These are phyloP conservation scores for Dryas octopetala DNA, from an alignment of 306 rosid species.

Conservation along the genomic window DNA sequence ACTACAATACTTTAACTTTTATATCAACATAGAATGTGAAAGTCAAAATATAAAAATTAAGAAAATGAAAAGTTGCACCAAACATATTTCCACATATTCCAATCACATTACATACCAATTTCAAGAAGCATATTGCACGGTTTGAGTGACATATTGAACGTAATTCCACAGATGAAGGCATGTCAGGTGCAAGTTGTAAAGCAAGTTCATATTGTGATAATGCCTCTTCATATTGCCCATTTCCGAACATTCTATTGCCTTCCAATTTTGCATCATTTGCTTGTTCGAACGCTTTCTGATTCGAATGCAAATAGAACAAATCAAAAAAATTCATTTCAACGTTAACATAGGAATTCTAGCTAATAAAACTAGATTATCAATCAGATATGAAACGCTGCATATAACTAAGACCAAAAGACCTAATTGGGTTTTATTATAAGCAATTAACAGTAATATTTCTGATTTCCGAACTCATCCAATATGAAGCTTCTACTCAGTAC, in stretches of 20 bases:
- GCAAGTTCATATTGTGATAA: slow-evolving; percentile 60
- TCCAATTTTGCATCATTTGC: slow-evolving; percentile 75
- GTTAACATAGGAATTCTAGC: not conserved
- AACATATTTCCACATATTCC: not conserved
- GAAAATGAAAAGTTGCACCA: slow-evolving; percentile 2
- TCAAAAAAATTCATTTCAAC: not conserved
- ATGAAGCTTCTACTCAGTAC: not conserved
- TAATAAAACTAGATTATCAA: slow-evolving; percentile 7
- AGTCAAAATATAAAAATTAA: not conserved
- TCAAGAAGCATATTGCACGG: slow-evolving; percentile 67
- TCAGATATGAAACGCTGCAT: not conserved
- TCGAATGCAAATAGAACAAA: not conserved
- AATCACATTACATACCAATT: slow-evolving; percentile 52
- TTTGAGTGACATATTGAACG: slow-evolving; percentile 77
- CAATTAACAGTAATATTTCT: not conserved
- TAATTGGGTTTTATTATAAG: not conserved
- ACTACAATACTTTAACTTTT: no score
- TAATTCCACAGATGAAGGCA: slow-evolving; percentile 66
- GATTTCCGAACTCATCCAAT: not conserved
- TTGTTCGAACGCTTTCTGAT: slow-evolving; percentile 64
- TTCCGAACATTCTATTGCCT: slow-evolving; percentile 70
- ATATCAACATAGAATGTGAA: not conserved
- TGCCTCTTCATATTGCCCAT: slow-evolving; percentile 80
- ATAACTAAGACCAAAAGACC: not conserved
- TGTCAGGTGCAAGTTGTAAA: slow-evolving; percentile 60